A percentile compares a stretch with the other conserved stretches of the same genome.
Conservation (phyloP, 2,329 filamentous ascomycete genomes). For the Exophiala spinifera region DNA sequence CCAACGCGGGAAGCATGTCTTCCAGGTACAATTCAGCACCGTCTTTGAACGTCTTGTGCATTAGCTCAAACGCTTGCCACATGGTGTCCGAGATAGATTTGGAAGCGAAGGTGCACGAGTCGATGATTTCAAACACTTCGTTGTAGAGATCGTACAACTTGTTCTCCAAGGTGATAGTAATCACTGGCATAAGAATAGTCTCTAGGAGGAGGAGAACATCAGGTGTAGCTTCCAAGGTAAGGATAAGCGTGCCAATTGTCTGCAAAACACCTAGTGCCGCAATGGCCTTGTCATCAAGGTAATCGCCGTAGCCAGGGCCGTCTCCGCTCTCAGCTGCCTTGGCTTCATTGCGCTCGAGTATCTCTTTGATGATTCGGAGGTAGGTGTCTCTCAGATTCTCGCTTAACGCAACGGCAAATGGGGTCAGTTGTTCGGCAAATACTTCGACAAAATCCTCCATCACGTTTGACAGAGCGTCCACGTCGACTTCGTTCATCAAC, state of each 20-base stretch:
- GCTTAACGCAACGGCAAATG: constrained; percentile 92
- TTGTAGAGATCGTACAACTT: constrained; percentile 98
- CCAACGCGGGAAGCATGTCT: constrained; percentile 95
- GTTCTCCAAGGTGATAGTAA: constrained; percentile 93
- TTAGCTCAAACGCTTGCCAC: constrained; percentile 97
- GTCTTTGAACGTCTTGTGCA: constrained; percentile 94
- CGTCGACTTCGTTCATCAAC: constrained; percentile 94
- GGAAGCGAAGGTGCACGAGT: constrained; percentile 97
- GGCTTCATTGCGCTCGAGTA: constrained; percentile 78
- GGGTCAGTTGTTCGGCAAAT: constrained; percentile 93
- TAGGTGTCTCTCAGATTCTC: constrained; percentile 97
- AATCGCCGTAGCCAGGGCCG: constrained; percentile 82
- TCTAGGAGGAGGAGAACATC: constrained; percentile 94
- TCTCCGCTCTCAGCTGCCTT: constrained; percentile 58
- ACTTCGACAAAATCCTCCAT: constrained; percentile 99
- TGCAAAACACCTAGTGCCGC: constrained; percentile 93
- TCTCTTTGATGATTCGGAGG: constrained; percentile 83
- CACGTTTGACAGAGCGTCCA: constrained; percentile 93
- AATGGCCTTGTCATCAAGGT: constrained; percentile 96
- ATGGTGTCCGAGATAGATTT: constrained; percentile 94
- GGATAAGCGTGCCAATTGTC: constrained; percentile 94
- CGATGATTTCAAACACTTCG: constrained; percentile 97
- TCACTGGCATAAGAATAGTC: constrained; percentile 93
- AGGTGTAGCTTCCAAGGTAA: constrained; percentile 94
- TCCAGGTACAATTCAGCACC: constrained; percentile 96